Evolutionary conservation across 805 yeast genomes (phyloP).

Genomic region (Blastobotrys mokoenaii): DNA sequence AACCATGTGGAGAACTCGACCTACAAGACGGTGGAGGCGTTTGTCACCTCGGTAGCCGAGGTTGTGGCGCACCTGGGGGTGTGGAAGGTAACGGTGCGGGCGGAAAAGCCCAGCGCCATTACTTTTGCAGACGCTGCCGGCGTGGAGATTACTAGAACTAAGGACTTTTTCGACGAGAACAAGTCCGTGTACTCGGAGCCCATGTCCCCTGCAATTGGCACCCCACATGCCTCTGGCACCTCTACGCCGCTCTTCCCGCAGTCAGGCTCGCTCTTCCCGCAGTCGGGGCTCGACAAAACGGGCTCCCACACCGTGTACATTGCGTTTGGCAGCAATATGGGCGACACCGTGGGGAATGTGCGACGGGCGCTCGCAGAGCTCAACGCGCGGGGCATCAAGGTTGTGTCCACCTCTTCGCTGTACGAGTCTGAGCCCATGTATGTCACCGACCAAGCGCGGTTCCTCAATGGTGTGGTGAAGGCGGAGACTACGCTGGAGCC

Average conservation of each 20-base stretch:
- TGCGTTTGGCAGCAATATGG: conserved; percentile 87
- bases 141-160: conserved; percentile 53
- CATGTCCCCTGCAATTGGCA: neutral
- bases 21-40: conserved; percentile 89
- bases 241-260: conserved; percentile 17
- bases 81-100: conserved; percentile 44
- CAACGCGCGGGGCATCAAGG: conserved; percentile 34
- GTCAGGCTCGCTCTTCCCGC: conserved; percentile 20
- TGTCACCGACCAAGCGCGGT: conserved; percentile 66
- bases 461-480: conserved; percentile 75
- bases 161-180: conserved; percentile 36
- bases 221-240: neutral
- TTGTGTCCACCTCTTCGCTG: conserved; percentile 62
- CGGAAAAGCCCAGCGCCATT: conserved; percentile 82
- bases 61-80: conserved; percentile 38
- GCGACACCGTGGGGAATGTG: conserved; percentile 61
- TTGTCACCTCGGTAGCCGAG: conserved; percentile 66
- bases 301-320: conserved; percentile 50
- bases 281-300: too few relatives aligned
- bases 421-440: conserved; percentile 94
- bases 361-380: conserved; percentile 44
- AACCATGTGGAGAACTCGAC: conserved; percentile 65
- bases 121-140: conserved; percentile 87
- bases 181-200: conserved; percentile 10
- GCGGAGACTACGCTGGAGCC: conserved; percentile 59